phyloP scores from a whole-genome alignment of 73 alveolate species.

The Stentor coeruleus region DNA sequence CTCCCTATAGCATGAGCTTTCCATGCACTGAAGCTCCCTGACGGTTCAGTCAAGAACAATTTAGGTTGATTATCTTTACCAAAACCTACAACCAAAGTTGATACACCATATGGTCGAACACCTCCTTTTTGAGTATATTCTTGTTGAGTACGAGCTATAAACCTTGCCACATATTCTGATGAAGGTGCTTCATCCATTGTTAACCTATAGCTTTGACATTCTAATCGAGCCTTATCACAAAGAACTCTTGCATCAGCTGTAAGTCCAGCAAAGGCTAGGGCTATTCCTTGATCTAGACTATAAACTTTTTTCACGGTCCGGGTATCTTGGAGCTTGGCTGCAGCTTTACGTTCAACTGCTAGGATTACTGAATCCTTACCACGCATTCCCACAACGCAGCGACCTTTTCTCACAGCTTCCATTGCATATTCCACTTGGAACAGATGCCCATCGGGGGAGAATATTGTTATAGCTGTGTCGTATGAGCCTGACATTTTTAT shows the following conservation, averaged over 20 bases:
- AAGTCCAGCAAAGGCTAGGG: slow-evolving; percentile 93
- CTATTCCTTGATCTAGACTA: slow-evolving; percentile 77
- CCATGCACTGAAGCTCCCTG: slow-evolving; percentile 93
- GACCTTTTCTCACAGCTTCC: slow-evolving; percentile 95
- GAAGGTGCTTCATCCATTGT: slow-evolving; percentile 85
- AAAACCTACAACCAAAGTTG: slow-evolving; percentile 87
- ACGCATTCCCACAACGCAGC: slow-evolving; percentile 86
- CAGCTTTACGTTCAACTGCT: slow-evolving; percentile 92
- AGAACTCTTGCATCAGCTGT: slow-evolving; percentile 94
- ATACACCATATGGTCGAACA: slow-evolving; percentile 95
- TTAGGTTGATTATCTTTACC: slow-evolving; percentile 75
- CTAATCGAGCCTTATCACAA: slow-evolving; percentile 81
- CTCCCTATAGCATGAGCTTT: slow-evolving; percentile 94
- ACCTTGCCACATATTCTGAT: slow-evolving; percentile 87
- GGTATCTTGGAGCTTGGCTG: slow-evolving; percentile 88
- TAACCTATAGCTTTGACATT: slow-evolving; percentile 81
- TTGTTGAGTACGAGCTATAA: slow-evolving; percentile 79
- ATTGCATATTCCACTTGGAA: slow-evolving; percentile 96
- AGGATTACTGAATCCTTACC: slow-evolving; percentile 82
- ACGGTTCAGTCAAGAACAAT: slow-evolving; percentile 91
- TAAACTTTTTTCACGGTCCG: slow-evolving; percentile 87
- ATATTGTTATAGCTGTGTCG: slow-evolving; percentile 95
- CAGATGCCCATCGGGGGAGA: slow-evolving; percentile 94
- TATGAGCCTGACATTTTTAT: too few species aligned
- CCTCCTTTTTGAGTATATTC: slow-evolving; percentile 92